Percentiles rank a stretch among this genome's conserved stretches.
Evolutionary conservation across 345 rosid genomes (phyloP).

Genomic region (Rhizophora mangle): DNA sequence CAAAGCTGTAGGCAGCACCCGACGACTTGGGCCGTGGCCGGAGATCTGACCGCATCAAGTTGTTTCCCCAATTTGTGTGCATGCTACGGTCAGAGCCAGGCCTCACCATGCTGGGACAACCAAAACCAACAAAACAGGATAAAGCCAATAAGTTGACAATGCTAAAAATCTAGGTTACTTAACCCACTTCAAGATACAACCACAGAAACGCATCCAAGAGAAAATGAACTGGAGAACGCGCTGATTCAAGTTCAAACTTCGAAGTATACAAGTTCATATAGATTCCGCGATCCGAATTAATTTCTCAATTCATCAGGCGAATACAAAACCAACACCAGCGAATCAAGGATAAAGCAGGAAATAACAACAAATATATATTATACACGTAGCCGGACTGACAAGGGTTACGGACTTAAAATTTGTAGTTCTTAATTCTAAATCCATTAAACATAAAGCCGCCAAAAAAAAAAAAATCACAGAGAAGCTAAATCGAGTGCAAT

Average conservation of each 20-base stretch:
- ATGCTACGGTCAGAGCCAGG: constrained; percentile 18
- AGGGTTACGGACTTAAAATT: too few species aligned
- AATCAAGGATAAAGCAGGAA: too few species aligned
- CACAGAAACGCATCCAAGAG: background rate
- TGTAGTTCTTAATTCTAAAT: too few species aligned
- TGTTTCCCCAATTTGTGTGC: constrained; percentile 14
- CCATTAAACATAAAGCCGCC: too few species aligned
- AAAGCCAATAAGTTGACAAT: background rate
- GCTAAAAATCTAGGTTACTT: too few species aligned
- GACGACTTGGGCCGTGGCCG: constrained; percentile 28
- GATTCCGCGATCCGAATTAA: background rate
- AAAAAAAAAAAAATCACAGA: too few species aligned
- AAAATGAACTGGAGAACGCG: too few species aligned
- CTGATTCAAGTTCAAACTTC: background rate
- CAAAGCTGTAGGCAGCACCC: constrained; percentile 14
- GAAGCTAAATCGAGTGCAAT: background rate
- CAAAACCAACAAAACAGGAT: constrained; percentile 1
- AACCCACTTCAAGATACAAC: background rate
- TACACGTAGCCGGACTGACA: too few species aligned
- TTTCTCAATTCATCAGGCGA: too few species aligned
- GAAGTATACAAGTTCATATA: background rate
- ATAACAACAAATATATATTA: too few species aligned
- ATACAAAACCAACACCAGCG: too few species aligned
- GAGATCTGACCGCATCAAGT: constrained; percentile 20
- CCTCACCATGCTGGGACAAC: constrained; percentile 12